phyloP scores from a whole-genome alignment of 2,329 filamentous ascomycete species.

The Parascedosporium putredinis region DNA sequence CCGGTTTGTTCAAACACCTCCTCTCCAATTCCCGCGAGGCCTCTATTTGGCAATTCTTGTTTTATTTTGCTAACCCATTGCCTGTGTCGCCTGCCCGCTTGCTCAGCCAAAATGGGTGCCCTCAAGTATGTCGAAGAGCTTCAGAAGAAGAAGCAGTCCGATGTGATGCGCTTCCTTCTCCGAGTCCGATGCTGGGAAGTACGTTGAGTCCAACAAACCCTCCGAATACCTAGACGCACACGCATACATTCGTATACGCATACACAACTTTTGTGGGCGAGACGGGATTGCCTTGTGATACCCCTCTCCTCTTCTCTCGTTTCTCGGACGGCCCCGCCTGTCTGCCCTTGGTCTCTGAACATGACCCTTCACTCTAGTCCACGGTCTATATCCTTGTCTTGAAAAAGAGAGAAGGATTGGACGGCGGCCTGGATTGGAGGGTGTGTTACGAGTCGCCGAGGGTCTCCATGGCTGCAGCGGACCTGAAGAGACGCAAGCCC shows the following conservation, averaged over 20 bases:
- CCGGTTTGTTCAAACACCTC: slow-evolving; percentile 4
- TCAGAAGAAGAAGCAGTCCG: slow-evolving; percentile 99
- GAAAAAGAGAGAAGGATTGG: neutral
- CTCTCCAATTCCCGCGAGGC: neutral
- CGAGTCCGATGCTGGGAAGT: slow-evolving; percentile 99
- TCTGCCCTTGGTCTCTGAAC: neutral
- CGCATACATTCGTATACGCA: slow-evolving; percentile 5
- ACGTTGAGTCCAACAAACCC: slow-evolving; percentile 38
- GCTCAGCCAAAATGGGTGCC: slow-evolving; percentile 81
- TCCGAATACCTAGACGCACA: neutral
- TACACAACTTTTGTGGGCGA: slow-evolving; percentile 28
- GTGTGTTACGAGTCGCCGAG: neutral
- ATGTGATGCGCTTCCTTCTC: slow-evolving; percentile 99
- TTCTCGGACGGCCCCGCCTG: neutral
- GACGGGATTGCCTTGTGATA: slow-evolving; percentile 6
- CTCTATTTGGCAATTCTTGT: neutral
- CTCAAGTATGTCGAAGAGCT: slow-evolving; percentile 99
- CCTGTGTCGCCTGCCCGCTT: slow-evolving; percentile 2
- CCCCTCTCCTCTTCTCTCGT: neutral
- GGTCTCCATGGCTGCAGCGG: neutral
- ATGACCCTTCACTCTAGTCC: no score
- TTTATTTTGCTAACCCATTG: slow-evolving; percentile 14
- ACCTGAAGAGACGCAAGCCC: neutral
- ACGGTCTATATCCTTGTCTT: no score
- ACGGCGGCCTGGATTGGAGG: neutral